phyloP scores from a whole-genome alignment of 257 asterid species.

The Solanum sejunctum region DNA sequence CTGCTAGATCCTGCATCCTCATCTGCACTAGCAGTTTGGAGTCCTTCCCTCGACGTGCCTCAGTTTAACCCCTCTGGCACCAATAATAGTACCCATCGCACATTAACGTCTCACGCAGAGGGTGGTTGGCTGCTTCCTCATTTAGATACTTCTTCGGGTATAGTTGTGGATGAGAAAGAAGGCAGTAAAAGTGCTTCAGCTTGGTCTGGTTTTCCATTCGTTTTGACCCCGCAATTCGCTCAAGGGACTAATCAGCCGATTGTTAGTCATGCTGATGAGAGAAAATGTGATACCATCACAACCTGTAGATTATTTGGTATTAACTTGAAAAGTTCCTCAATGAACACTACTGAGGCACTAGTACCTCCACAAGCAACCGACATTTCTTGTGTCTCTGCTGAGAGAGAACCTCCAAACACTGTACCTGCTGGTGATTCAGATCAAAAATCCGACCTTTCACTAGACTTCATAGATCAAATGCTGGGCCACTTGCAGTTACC shows the following conservation, averaged over 20 bases:
- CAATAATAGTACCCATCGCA: constrained; percentile 9
- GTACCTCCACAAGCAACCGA: constrained; percentile 16
- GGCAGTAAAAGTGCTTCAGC: constrained; percentile 39
- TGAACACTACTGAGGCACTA: constrained; percentile 10
- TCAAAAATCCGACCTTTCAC: constrained; percentile 49
- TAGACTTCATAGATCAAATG: constrained; percentile 33
- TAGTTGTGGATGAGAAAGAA: constrained; percentile 38
- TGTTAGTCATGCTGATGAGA: constrained; percentile 22
- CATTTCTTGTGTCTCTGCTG: constrained; percentile 12
- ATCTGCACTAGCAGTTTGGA: constrained; percentile 45
- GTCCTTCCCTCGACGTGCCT: constrained; percentile 24
- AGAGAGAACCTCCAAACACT: constrained; percentile 14
- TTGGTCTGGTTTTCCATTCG: constrained; percentile 45
- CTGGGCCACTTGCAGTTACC: constrained; percentile 29
- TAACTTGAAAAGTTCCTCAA: constrained; percentile 52
- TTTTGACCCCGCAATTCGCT: constrained; percentile 16
- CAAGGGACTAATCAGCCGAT: constrained; percentile 15
- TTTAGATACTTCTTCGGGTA: constrained; percentile 18
- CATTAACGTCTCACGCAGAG: background rate
- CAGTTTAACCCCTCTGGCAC: constrained; percentile 15
- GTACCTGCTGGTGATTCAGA: constrained; percentile 51
- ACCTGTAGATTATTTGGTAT: constrained; percentile 76
- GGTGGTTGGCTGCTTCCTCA: constrained; percentile 9
- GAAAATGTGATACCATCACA: constrained; percentile 31
- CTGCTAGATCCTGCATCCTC: constrained; percentile 31